Conservation (phyloP, 78 protist species). For the Chrysochromulina tobinii region DNA sequence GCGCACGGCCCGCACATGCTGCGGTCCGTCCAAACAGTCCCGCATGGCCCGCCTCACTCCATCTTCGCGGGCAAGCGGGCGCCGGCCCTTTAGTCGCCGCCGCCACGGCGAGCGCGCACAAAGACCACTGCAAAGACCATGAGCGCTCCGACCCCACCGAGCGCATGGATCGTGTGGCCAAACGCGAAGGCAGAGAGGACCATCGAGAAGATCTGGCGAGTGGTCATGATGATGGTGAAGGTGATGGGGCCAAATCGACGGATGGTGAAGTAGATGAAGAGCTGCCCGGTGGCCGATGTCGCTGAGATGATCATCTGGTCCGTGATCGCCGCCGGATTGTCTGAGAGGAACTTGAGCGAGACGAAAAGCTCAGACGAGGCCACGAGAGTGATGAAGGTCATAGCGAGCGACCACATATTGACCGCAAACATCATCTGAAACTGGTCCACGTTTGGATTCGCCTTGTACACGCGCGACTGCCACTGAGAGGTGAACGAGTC, state of each 20-base stretch:
- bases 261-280: slow-evolving; percentile 38
- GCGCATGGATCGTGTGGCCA: background rate
- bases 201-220: slow-evolving; percentile 25
- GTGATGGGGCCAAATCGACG: slow-evolving; percentile 3
- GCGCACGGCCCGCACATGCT: too few species aligned
- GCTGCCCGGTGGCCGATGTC: slow-evolving; percentile 41
- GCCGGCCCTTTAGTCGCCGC: too few species aligned
- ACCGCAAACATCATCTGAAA: slow-evolving; percentile 24
- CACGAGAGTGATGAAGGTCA: background rate
- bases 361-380: background rate
- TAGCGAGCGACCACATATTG: background rate
- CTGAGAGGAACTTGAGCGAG: background rate
- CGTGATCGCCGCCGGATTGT: background rate
- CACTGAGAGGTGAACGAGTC: slow-evolving; percentile 57
- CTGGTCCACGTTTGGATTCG: background rate
- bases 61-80: too few species aligned
- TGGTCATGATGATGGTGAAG: slow-evolving; percentile 39
- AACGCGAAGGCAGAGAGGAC: background rate
- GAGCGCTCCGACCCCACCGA: too few species aligned
- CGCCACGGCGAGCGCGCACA: too few species aligned
- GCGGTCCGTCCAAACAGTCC: too few species aligned
- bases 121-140: too few species aligned
- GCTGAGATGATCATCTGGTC: background rate
- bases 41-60: too few species aligned
- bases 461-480: slow-evolving; percentile 31